Conservation (phyloP, 768 basidiomycete species). For the Rickenella mellea region DNA sequence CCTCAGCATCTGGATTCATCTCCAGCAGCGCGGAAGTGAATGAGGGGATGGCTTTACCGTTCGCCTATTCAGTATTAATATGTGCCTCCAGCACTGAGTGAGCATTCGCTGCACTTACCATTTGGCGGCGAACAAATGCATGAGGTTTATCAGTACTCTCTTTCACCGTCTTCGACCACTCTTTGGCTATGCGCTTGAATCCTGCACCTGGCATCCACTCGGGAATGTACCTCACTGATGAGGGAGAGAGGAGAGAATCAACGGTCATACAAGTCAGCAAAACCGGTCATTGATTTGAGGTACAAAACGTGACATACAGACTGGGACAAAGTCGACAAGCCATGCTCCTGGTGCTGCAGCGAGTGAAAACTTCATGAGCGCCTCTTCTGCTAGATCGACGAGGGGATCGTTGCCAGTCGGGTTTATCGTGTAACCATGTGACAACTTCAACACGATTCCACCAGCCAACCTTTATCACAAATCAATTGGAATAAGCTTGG, state of each 20-base stretch:
- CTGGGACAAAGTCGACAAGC: conserved; percentile 17
- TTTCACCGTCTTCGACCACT: conserved; percentile 11
- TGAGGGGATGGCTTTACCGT: neutral
- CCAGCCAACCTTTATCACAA: conserved; percentile 25
- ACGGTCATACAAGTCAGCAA: neutral
- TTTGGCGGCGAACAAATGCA: conserved; percentile 10
- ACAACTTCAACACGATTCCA: conserved; percentile 29
- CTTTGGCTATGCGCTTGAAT: conserved; percentile 12
- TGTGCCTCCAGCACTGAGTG: neutral
- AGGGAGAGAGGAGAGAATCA: neutral
- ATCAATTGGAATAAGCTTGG: neutral
- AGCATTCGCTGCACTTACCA: neutral
- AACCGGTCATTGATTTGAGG: neutral
- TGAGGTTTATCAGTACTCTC: conserved; percentile 10
- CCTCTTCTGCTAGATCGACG: conserved; percentile 26
- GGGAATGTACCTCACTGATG: conserved; percentile 14
- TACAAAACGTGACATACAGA: conserved; percentile 7
- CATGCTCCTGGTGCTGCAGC: conserved; percentile 13
- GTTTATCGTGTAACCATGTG: conserved; percentile 34
- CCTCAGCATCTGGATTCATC: neutral
- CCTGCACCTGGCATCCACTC: conserved; percentile 16
- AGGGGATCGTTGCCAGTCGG: conserved; percentile 33
- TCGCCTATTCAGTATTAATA: neutral
- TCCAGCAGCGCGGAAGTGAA: conserved; percentile 2
- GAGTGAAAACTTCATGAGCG: neutral